These are phyloP conservation scores for Urochloa ruziziensis DNA, from an alignment of 176 grass and related monocot species.

Conservation along the genomic window DNA sequence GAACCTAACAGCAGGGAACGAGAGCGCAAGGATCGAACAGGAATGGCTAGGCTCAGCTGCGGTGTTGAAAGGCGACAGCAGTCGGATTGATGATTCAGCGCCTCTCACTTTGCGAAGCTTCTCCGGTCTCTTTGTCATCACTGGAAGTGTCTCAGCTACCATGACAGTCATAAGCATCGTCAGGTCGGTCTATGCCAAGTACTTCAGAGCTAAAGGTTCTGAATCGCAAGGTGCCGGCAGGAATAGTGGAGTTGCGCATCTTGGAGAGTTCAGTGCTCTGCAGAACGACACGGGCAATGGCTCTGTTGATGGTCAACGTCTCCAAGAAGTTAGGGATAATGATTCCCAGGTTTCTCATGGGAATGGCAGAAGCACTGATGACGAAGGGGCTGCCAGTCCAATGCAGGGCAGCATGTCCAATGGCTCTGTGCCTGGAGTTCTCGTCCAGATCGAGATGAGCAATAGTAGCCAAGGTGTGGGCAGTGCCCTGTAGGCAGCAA, in stretches of 20 bases:
- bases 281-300: background rate
- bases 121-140: conserved; percentile 60
- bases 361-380: background rate
- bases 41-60: conserved; percentile 35
- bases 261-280: background rate
- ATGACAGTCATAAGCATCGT: conserved; percentile 28
- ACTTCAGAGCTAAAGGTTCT: background rate
- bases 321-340: background rate
- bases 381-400: too few species aligned
- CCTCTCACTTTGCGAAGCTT: conserved; percentile 45
- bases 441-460: background rate
- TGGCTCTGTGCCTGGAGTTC: background rate
- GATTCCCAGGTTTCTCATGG: background rate
- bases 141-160: conserved; percentile 20
- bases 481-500: background rate
- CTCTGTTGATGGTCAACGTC: background rate
- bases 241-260: background rate
- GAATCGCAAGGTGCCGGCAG: background rate
- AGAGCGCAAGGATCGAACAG: background rate
- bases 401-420: background rate
- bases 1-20: conserved; percentile 22
- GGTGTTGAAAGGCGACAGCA: background rate
- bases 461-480: background rate
- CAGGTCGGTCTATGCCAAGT: conserved; percentile 10
- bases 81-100: background rate